These are phyloP conservation scores for Candida tropicalis DNA, from an alignment of 1,139 yeast genomes.

Conservation along the genomic window DNA sequence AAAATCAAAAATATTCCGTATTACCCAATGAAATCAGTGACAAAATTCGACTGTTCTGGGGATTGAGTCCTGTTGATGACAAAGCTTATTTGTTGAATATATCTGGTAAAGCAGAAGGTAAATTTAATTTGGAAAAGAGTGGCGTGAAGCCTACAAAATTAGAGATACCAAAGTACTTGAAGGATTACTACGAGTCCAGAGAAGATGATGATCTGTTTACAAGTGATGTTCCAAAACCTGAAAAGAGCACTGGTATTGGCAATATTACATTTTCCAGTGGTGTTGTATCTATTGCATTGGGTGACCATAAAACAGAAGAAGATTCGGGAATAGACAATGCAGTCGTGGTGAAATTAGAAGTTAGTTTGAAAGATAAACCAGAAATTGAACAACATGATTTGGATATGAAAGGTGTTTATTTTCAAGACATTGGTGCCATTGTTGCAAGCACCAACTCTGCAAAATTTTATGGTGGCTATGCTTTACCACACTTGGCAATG, in stretches of 20 bases:
- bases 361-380: conserved; percentile 37
- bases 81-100: conserved; percentile 51
- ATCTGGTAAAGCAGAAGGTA: conserved; percentile 52
- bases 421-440: conserved; percentile 68
- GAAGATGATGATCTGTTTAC: conserved; percentile 26
- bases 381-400: conserved; percentile 50
- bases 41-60: conserved; percentile 54
- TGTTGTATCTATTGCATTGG: conserved; percentile 25
- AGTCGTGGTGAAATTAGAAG: conserved; percentile 28
- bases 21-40: conserved; percentile 61
- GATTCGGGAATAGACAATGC: conserved; percentile 30
- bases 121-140: conserved; percentile 29
- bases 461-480: conserved; percentile 67
- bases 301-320: conserved; percentile 24
- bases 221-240: conserved; percentile 13
- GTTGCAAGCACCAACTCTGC: conserved; percentile 67
- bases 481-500: conserved; percentile 59
- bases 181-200: conserved; percentile 32
- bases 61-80: conserved; percentile 22
- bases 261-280: conserved; percentile 33
- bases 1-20: conserved; percentile 55
- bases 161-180: conserved; percentile 46
- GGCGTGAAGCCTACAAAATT: conserved; percentile 24
- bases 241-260: conserved; percentile 21
- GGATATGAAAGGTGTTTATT: conserved; percentile 66